These are phyloP conservation scores for Synchytrium microbalum DNA, from an alignment of 371 early-diverging fungal genomes.

Conservation along the genomic window DNA sequence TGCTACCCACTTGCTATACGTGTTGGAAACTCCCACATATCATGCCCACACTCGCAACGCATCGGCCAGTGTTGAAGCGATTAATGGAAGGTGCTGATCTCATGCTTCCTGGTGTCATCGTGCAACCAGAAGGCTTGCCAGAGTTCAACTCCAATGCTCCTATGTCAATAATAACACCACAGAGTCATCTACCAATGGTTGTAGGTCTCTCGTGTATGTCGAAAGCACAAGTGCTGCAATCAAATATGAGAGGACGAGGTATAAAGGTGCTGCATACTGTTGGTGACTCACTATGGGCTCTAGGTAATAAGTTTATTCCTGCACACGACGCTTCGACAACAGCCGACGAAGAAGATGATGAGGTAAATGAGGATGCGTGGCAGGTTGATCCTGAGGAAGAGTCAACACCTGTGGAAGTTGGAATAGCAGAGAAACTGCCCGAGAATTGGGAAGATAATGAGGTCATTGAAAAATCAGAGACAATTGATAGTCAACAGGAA, in stretches of 20 bases:
- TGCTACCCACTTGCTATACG: slow-evolving; percentile 25
- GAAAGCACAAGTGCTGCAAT: slow-evolving; percentile 16
- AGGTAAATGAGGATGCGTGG: not conserved
- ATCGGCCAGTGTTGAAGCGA: slow-evolving; percentile 21
- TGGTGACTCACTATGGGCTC: slow-evolving; percentile 27
- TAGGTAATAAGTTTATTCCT: not conserved
- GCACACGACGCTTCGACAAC: slow-evolving; percentile 2
- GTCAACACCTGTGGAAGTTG: no score
- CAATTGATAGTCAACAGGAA: not conserved
- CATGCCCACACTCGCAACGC: slow-evolving; percentile 19
- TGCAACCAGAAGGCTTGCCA: slow-evolving; percentile 12
- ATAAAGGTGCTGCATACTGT: slow-evolving; percentile 18
- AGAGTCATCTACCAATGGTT: slow-evolving; percentile 12
- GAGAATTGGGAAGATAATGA: slow-evolving; percentile 2
- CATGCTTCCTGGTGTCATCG: slow-evolving; percentile 35
- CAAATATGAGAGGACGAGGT: slow-evolving; percentile 26
- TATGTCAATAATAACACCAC: slow-evolving; percentile 14
- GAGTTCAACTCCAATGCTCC: slow-evolving; percentile 13
- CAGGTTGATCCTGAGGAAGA: not conserved
- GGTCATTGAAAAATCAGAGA: not conserved
- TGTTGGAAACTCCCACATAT: slow-evolving; percentile 18
- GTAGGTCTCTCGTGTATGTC: slow-evolving; percentile 24
- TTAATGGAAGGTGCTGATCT: slow-evolving; percentile 33
- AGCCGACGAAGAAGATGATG: slow-evolving; percentile 2
- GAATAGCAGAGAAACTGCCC: no score